Evolutionary conservation across 1,284 basidiomycete species (phyloP), one percentile per base, ranked within the genome.

Genomic region (Sphaerobolus stellatus): DNA sequence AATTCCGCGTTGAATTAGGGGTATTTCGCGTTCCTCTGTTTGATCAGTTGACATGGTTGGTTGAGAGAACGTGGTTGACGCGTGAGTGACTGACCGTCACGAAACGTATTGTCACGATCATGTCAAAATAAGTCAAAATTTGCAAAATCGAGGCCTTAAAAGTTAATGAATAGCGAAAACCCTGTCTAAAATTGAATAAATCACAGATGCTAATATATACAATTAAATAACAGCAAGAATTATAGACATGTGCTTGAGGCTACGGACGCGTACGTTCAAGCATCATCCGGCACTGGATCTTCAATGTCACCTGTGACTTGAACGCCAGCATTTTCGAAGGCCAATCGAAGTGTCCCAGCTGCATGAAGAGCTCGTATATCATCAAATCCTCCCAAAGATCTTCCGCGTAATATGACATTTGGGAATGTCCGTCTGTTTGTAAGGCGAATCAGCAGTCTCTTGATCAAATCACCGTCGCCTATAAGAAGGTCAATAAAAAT

Each of bases 401-500:
- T 73, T 7, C 87, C 86, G 41, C 76, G 74, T 7, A 92, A 64
- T 40, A 93, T 64, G 53, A 89, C 71, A 59, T 92, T 92, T 0
- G 91, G 90, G 65, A 90, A 90, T 1, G 90, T 92, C 5, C 74
- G 67, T 27, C 78, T 84, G 1, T 71, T 68, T 1, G 90, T 92
- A 28, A 91, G 69, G 25, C 89, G 82, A 5, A 73, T 74, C 44
- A 93, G 72, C 24, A 92, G 70, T 4, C 72, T 68, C 65, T 92
- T 90, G 60, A 93, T 76, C 38, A 82, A 72, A 6, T 73, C 71
- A 0, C 76, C 72, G 62, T 93, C 91, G 60, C 78, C 82, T 86
- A 57, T 13, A 28, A 22, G 49, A 13, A 18, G 24, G 8, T 28
- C 30, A 9, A 49, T 30, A 14, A 43, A 22, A 3, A 27, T 25